phyloP scores from a whole-genome alignment of 1,139 yeast species.

The Kurtzmaniella quercitrusa region DNA sequence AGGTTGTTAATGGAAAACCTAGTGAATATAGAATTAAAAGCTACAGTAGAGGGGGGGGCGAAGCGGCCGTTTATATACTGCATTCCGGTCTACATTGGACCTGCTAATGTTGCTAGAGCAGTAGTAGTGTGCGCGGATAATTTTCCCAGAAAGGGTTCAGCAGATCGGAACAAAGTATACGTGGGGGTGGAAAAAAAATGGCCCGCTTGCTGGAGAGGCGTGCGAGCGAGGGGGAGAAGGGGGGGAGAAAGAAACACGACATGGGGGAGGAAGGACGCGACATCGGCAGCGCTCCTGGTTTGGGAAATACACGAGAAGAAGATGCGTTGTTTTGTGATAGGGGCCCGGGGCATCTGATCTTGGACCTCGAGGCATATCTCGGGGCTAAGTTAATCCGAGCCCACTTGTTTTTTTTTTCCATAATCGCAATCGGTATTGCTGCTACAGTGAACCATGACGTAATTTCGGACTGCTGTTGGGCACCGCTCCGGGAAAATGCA shows the following conservation, averaged over 20 bases:
- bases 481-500: background rate
- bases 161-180: background rate
- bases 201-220: background rate
- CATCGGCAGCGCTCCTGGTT: background rate
- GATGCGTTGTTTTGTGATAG: background rate
- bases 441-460: background rate
- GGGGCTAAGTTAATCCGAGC: background rate
- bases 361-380: too few species aligned
- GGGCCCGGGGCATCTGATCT: too few species aligned
- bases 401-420: background rate
- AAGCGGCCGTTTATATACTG: background rate
- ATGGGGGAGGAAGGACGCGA: background rate
- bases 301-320: background rate
- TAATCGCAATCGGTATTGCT: background rate
- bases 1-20: background rate
- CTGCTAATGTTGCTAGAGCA: background rate
- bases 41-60: background rate
- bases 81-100: background rate
- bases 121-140: conserved; percentile 4
- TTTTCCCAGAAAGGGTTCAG: conserved; percentile 2
- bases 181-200: conserved; percentile 1
- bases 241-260: background rate
- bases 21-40: background rate
- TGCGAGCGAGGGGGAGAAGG: background rate
- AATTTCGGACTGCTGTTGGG: background rate